These are phyloP conservation scores for Myxozyma lipomycoides DNA, from an alignment of 805 yeast genomes.

Conservation along the genomic window DNA sequence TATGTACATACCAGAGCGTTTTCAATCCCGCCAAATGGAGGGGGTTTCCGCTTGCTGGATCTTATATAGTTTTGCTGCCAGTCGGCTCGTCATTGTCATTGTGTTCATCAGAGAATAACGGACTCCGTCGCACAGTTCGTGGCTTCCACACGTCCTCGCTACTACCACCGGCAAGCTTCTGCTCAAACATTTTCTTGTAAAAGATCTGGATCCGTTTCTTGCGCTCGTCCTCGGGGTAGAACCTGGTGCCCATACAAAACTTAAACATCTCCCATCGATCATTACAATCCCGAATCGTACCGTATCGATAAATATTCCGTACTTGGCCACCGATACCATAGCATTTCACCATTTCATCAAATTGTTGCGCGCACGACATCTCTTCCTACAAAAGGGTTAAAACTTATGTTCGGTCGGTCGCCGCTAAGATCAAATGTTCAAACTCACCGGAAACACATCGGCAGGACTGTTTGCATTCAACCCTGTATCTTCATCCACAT, in stretches of 20 bases:
- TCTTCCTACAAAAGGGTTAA: constrained; percentile 33
- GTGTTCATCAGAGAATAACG: constrained; percentile 6
- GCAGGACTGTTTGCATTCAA: constrained; percentile 9
- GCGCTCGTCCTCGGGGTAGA: constrained; percentile 53
- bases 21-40: too few species aligned
- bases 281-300: constrained; percentile 68
- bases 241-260: constrained; percentile 66
- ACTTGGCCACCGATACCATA: constrained; percentile 89
- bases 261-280: constrained; percentile 68
- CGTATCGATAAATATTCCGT: constrained; percentile 77
- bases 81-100: neutral
- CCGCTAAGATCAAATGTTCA: neutral
- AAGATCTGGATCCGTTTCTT: constrained; percentile 58
- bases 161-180: constrained; percentile 58
- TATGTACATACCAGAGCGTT: too few species aligned
- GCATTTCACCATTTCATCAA: constrained; percentile 81
- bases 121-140: constrained; percentile 11
- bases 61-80: neutral
- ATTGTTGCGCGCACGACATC: constrained; percentile 77
- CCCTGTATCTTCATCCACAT: neutral
- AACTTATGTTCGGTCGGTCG: neutral
- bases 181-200: constrained; percentile 59
- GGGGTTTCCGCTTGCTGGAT: too few species aligned
- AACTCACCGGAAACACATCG: constrained; percentile 17
- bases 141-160: constrained; percentile 80